phyloP scores from a whole-genome alignment of 2,329 filamentous ascomycete genomes.

The Ramularia endophylla region DNA sequence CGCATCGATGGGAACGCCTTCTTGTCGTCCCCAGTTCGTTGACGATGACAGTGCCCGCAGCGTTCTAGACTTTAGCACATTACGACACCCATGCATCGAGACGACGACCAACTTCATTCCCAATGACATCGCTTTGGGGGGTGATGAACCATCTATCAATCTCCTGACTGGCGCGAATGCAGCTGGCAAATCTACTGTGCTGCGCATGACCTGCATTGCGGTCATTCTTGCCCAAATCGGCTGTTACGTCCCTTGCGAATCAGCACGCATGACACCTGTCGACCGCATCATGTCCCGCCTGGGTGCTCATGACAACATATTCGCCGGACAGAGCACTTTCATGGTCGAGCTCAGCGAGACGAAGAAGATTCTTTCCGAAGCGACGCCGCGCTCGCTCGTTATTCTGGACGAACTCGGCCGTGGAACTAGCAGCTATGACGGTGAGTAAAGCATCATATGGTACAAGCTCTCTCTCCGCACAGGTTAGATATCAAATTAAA shows the following conservation, averaged over 20 bases:
- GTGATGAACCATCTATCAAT: conserved; percentile 73
- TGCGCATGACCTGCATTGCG: conserved; percentile 94
- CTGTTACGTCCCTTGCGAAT: conserved; percentile 79
- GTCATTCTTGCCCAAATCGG: conserved; percentile 98
- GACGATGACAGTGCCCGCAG: conserved; percentile 66
- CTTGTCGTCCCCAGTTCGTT: conserved; percentile 82
- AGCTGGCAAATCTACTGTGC: conserved; percentile 91
- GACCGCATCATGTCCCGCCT: conserved; percentile 99
- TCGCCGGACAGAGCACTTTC: conserved; percentile 95
- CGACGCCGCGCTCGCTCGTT: conserved; percentile 86
- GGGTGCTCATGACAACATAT: conserved; percentile 98
- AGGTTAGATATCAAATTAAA: too few relatives aligned
- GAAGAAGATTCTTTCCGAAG: conserved; percentile 94
- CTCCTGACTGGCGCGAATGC: conserved; percentile 94
- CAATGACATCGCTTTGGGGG: conserved; percentile 85
- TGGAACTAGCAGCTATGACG: conserved; percentile 92
- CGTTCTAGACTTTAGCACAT: conserved; percentile 83
- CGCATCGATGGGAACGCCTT: conserved; percentile 72
- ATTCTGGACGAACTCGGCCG: conserved; percentile 95
- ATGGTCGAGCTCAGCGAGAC: conserved; percentile 97
- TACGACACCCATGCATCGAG: conserved; percentile 92
- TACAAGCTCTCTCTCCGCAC: too few relatives aligned
- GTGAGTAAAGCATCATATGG: too few relatives aligned
- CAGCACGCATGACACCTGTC: conserved; percentile 78
- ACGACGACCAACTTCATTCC: conserved; percentile 91